Percentiles rank a stretch among this genome's conserved stretches.
Conservation (phyloP, 2,329 filamentous ascomycete species). For the Pseudogymnoascus sp. region DNA sequence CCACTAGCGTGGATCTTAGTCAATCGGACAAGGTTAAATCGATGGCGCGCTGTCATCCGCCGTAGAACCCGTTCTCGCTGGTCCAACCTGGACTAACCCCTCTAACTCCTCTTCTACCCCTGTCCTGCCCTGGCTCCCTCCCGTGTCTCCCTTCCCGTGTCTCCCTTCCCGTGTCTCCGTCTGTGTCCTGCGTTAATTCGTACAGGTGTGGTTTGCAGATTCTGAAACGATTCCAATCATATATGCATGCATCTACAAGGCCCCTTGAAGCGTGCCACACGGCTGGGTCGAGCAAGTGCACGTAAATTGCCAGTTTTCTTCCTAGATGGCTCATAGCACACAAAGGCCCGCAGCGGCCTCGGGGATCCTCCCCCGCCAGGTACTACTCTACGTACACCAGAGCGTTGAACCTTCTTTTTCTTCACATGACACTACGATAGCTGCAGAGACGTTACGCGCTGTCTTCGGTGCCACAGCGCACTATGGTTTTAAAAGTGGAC, state of each 20-base stretch:
- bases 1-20: not conserved
- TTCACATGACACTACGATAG: not conserved
- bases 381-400: not conserved
- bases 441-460: not conserved
- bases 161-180: not conserved
- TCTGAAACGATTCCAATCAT: not conserved
- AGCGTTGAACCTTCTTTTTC: not conserved
- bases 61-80: not conserved
- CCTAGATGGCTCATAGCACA: not conserved
- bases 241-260: not conserved
- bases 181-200: not conserved
- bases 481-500: not conserved
- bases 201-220: not conserved
- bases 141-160: not conserved
- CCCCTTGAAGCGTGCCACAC: not conserved
- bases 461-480: not conserved
- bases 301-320: not conserved
- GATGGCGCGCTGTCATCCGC: not conserved
- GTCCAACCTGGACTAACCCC: not conserved
- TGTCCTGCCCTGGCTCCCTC: not conserved
- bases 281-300: not conserved
- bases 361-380: not conserved
- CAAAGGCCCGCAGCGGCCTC: not conserved
- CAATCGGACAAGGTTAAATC: conserved; percentile 1
- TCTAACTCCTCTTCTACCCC: not conserved